A percentile compares a stretch with the other conserved stretches of the same genome.
These are phyloP conservation scores for Colletotrichum gloeosporioides DNA, from an alignment of 2,329 filamentous ascomycete genomes.

Conservation along the genomic window DNA sequence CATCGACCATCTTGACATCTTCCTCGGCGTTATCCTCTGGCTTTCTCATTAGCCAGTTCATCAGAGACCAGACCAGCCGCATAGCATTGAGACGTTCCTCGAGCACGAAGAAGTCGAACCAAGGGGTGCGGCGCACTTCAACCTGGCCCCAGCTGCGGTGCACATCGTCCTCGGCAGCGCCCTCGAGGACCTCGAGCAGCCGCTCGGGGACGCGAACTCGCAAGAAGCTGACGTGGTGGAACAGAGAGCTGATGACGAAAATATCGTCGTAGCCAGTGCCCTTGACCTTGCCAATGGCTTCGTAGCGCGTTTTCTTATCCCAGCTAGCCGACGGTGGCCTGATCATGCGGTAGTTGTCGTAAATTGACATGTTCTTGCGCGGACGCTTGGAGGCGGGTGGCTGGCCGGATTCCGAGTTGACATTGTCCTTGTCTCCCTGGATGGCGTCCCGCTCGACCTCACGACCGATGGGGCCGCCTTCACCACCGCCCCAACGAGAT, in stretches of 20 bases:
- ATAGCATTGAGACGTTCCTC: slow-evolving; percentile 63
- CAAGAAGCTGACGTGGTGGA: slow-evolving; percentile 66
- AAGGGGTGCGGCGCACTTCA: slow-evolving; percentile 61
- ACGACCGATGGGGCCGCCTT: slow-evolving; percentile 66
- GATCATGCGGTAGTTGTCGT: slow-evolving; percentile 69
- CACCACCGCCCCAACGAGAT: slow-evolving; percentile 67
- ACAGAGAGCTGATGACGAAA: slow-evolving; percentile 65
- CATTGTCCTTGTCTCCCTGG: slow-evolving; percentile 51
- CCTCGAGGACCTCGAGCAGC: slow-evolving; percentile 59
- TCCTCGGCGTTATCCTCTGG: slow-evolving; percentile 25
- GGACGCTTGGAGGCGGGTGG: slow-evolving; percentile 48
- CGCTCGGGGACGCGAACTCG: slow-evolving; percentile 62
- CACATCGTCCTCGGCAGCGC: slow-evolving; percentile 40
- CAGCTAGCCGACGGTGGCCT: slow-evolving; percentile 62
- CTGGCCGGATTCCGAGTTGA: slow-evolving; percentile 23
- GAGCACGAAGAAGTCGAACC: slow-evolving; percentile 64
- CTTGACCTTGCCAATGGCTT: slow-evolving; percentile 56
- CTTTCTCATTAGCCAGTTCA: slow-evolving; percentile 65
- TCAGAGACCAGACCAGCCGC: slow-evolving; percentile 62
- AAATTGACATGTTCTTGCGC: slow-evolving; percentile 62
- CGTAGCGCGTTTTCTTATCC: slow-evolving; percentile 65
- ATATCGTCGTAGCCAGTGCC: slow-evolving; percentile 63
- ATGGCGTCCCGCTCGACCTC: slow-evolving; percentile 58
- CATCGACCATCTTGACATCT: slow-evolving; percentile 33
- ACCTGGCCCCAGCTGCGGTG: slow-evolving; percentile 56